Base-by-base conservation (phyloP, 1,284 basidiomycete species). In the Pseudozyma sp. region DNA sequence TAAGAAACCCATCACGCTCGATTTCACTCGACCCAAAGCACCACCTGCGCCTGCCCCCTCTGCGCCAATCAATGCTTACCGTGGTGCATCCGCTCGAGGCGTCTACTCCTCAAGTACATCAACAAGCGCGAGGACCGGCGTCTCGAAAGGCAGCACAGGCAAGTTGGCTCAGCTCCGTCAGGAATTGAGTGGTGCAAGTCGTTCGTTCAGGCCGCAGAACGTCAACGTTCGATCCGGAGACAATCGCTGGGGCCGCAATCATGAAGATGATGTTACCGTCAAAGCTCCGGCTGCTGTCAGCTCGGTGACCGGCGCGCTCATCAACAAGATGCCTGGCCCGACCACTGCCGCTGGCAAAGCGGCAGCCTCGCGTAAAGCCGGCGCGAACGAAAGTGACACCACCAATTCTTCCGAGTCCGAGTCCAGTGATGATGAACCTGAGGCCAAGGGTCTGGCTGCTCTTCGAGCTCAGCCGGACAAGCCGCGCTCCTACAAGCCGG, bases 371-470 rank as follows among this genome's bases (percentile, higher is more conserved):
- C 50, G 55, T 14, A 63, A 67, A 35, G 65, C 66, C 3, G 63
- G 50, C 14, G 67, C 54, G 6, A 42, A 52, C 14, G 55, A 62
- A 14, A 69, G 60, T 38, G 77, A 77, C 19, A 40, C 57, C 48
- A 85, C 86, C 4, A 76, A 80, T 16, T 85, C 79, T 5, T 74
- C 81, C n/a, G 85, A 78, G 3, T 69, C 70, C 44, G 66, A 65
- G 5, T 72, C 70, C 38, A 70, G 70, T n/a, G 90, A 90, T 2
- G 89, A 89, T 40, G 90, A 90, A 88, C 88, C 9, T 82, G 83
- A 55, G 77, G 76, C 59, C 21, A 74, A 75, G 39, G 79, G 77
- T 1, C 88, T 95, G 52, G 88, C 88, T 3, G 89, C 89, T 68
- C 85, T 91, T 61, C 90, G 59, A 19, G 66, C 60, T 35, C 65